Conservation (phyloP, 208 protist genomes). For the Leishmania tropica region DNA sequence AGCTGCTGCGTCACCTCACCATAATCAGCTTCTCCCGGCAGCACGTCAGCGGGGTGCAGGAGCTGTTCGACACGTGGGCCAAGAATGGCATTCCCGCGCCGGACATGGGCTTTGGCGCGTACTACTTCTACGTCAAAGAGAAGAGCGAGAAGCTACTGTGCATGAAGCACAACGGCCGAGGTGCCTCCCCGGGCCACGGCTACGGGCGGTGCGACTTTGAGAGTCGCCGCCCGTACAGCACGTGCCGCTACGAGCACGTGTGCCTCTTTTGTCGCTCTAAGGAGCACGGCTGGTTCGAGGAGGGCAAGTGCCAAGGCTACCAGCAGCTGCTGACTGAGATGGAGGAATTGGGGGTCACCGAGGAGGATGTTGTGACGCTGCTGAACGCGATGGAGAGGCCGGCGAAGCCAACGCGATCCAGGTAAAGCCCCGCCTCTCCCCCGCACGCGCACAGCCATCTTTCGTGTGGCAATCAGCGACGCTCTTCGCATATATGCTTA, state of each 20-base stretch:
- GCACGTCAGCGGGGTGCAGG: constrained; percentile 48
- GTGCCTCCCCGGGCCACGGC: constrained; percentile 47
- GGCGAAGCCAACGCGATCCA: constrained; percentile 9
- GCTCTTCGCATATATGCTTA: not conserved
- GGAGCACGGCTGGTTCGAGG: constrained; percentile 84
- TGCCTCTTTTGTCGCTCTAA: constrained; percentile 73
- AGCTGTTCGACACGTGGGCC: constrained; percentile 67
- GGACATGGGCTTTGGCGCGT: constrained; percentile 71
- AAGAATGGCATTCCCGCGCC: constrained; percentile 64
- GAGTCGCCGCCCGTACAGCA: constrained; percentile 56
- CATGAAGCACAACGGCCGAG: constrained; percentile 80
- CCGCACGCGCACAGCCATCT: not conserved
- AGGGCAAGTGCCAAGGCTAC: constrained; percentile 65
- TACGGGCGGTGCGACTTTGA: constrained; percentile 78
- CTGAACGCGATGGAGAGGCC: constrained; percentile 66
- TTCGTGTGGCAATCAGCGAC: not conserved
- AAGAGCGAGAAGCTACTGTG: constrained; percentile 63
- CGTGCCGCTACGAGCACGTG: constrained; percentile 76
- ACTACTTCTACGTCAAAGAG: constrained; percentile 81
- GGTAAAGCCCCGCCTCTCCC: not conserved
- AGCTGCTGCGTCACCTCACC: constrained; percentile 67
- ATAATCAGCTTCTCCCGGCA: constrained; percentile 64
- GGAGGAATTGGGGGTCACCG: constrained; percentile 51
- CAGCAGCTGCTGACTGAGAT: constrained; percentile 61
- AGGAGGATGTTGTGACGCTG: constrained; percentile 53